Percentiles rank a stretch among this genome's conserved stretches.
These are phyloP conservation scores for Houttuynia cordata DNA, from an alignment of 164 flowering plant genomes.

Conservation along the genomic window DNA sequence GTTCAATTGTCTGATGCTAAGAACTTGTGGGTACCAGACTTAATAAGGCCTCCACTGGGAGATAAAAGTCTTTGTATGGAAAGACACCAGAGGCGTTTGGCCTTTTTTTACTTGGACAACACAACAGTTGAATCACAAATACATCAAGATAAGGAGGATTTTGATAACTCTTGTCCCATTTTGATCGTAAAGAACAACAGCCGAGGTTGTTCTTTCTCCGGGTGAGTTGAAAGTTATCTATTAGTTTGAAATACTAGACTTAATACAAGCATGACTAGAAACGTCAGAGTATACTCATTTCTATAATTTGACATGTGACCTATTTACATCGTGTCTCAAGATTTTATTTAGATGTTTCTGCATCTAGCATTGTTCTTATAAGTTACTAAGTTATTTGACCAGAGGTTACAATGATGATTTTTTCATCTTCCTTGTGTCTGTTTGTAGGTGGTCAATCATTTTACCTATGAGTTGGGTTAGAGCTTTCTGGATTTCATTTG, in stretches of 20 bases:
- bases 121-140: slow-evolving; percentile 9
- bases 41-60: slow-evolving; percentile 45
- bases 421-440: not conserved
- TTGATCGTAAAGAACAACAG: slow-evolving; percentile 43
- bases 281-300: too few relatives aligned
- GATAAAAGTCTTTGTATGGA: slow-evolving; percentile 50
- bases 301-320: too few relatives aligned
- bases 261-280: not conserved
- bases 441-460: slow-evolving; percentile 68
- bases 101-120: slow-evolving; percentile 29
- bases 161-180: slow-evolving; percentile 55
- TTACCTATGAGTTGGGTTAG: slow-evolving; percentile 82
- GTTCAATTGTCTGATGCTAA: slow-evolving; percentile 11
- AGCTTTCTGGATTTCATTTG: slow-evolving; percentile 66
- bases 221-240: slow-evolving; percentile 8
- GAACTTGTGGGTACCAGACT: slow-evolving; percentile 49
- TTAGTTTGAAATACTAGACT: not conserved
- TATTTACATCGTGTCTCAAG: too few relatives aligned
- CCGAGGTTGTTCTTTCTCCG: slow-evolving; percentile 6
- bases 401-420: not conserved
- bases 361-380: not conserved
- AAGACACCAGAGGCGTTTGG: slow-evolving; percentile 42
- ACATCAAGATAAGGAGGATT: slow-evolving; percentile 13
- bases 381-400: too few relatives aligned
- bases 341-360: not conserved